Conservation (phyloP, 148 eudicot genomes). For the Polygonum maritimum region DNA sequence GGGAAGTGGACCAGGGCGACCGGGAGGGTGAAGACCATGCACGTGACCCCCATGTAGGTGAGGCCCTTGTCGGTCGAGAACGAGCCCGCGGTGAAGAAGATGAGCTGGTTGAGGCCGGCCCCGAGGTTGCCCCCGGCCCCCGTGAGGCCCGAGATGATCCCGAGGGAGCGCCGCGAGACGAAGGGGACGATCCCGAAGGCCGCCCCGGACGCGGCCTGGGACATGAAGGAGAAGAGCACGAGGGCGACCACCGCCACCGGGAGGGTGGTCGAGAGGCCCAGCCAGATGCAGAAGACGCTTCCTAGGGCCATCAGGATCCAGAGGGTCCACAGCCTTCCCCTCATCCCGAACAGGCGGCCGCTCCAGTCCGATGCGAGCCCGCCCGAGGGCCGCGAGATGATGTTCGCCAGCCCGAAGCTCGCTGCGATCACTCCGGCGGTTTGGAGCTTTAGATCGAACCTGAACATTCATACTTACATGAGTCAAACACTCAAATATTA, state of each 20-base stretch:
- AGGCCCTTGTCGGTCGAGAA: conserved; percentile 22
- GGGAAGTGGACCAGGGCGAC: conserved; percentile 40
- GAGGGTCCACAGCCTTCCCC: conserved; percentile 72
- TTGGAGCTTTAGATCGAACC: conserved; percentile 60
- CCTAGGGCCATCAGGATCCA: conserved; percentile 75
- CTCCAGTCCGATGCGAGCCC: conserved; percentile 54
- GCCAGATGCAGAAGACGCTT: conserved; percentile 46
- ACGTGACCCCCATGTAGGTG: conserved; percentile 42
- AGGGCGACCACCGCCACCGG: conserved; percentile 20
- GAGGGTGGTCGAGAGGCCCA: conserved; percentile 35
- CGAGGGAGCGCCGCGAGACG: conserved; percentile 36
- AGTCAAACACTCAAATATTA: not conserved
- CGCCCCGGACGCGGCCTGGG: conserved; percentile 53
- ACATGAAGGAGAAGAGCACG: conserved; percentile 39
- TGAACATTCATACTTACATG: conserved; percentile 10
- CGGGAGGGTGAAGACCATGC: conserved; percentile 34
- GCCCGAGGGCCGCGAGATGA: conserved; percentile 52
- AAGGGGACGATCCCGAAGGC: conserved; percentile 51
- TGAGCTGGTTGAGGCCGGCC: conserved; percentile 35
- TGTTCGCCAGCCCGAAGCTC: conserved; percentile 65
- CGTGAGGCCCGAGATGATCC: conserved; percentile 41
- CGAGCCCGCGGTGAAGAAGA: conserved; percentile 25
- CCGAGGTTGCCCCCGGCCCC: conserved; percentile 58
- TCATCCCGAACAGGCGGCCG: conserved; percentile 56
- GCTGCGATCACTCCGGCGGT: conserved; percentile 73